Evolutionary conservation across 176 grass and related monocot species (phyloP), one percentile per base, ranked within the genome.

Genomic region (Avena insularis): DNA sequence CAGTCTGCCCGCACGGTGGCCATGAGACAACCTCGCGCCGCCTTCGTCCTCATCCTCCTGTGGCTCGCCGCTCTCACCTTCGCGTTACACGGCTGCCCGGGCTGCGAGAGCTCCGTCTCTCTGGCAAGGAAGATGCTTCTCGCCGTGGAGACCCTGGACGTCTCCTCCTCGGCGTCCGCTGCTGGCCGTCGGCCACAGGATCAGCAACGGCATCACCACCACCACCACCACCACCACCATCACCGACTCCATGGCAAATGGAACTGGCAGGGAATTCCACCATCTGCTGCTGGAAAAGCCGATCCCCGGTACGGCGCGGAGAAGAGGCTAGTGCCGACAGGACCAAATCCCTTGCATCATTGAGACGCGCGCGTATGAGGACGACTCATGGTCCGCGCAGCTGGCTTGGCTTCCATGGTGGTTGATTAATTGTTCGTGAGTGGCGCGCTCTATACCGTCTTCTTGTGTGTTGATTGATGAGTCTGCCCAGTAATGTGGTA

Each of bases 321-420:
- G 81, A 98, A 98, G 85, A 45, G 95, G 83, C 23, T 90, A 19
- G 90, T 98, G 1, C 95, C 95, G 0, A 87, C 89, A 4, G 95
- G 95, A 2, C 95, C 95, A 0, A 98, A 98, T 43, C 95, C 95
- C 5, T 80, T 98, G 84, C 95, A 98, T 56, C 95, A 98, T 45
- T 95, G 85, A 89, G 40, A 43, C 40, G 40, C 69, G 11, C 40
- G 40, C 69, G 11, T 17, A 64, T 60, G 73, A 43, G 40, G 40
- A 6, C 40, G 40, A 6, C 40, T 43, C 46, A 29, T 68, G 46
- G 35, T 9, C 58, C 36, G n/a, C 12, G 29, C 29, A 29, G 40
- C 40, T 43, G 40, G 6, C 40, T 43, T 43, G 40, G 40, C 59
- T 35, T 80, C 31, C 66, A 59, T 35, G 72, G 84, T 27, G 47